Percentiles rank a stretch among this genome's conserved stretches.
phyloP scores from a whole-genome alignment of 1,139 yeast species.

The Casaregolazyma lundiana region DNA sequence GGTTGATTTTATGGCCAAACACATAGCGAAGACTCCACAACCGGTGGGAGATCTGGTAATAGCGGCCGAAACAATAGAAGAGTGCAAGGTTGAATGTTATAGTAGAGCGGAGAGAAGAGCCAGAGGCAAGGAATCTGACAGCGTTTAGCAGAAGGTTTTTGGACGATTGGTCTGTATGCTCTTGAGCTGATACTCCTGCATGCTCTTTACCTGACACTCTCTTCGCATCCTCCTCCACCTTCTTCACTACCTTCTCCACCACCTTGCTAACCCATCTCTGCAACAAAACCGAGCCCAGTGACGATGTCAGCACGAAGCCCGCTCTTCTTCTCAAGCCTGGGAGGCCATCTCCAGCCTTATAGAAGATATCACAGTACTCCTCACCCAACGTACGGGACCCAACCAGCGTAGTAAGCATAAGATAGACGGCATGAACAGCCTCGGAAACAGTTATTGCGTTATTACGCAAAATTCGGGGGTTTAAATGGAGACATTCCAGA shows the following conservation, averaged over 20 bases:
- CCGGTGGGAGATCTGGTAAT: slow-evolving; percentile 72
- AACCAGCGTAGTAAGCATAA: slow-evolving; percentile 63
- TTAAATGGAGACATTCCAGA: slow-evolving; percentile 46
- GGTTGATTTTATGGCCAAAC: slow-evolving; percentile 31
- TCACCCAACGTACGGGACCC: slow-evolving; percentile 88
- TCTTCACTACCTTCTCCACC: neutral
- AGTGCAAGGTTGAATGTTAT: slow-evolving; percentile 67
- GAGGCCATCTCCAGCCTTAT: slow-evolving; percentile 51
- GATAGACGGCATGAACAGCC: slow-evolving; percentile 54
- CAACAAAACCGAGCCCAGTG: slow-evolving; percentile 22
- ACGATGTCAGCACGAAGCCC: slow-evolving; percentile 30
- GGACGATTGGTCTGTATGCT: too few relatives aligned
- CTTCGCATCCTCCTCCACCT: neutral
- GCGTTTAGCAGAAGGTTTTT: neutral
- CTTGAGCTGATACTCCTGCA: too few relatives aligned
- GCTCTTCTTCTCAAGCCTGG: slow-evolving; percentile 40
- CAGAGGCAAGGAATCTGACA: neutral
- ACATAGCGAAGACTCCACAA: slow-evolving; percentile 74
- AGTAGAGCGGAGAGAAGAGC: slow-evolving; percentile 18
- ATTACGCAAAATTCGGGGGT: slow-evolving; percentile 63
- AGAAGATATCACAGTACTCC: slow-evolving; percentile 83
- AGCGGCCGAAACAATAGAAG: slow-evolving; percentile 77
- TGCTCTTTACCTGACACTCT: too few relatives aligned
- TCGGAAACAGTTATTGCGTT: slow-evolving; percentile 61
- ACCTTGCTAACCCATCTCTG: slow-evolving; percentile 9